Evolutionary conservation across 495 filamentous ascomycete species (phyloP), one percentile per base, ranked within the genome.

Genomic region (Gamarada debralockiae): DNA sequence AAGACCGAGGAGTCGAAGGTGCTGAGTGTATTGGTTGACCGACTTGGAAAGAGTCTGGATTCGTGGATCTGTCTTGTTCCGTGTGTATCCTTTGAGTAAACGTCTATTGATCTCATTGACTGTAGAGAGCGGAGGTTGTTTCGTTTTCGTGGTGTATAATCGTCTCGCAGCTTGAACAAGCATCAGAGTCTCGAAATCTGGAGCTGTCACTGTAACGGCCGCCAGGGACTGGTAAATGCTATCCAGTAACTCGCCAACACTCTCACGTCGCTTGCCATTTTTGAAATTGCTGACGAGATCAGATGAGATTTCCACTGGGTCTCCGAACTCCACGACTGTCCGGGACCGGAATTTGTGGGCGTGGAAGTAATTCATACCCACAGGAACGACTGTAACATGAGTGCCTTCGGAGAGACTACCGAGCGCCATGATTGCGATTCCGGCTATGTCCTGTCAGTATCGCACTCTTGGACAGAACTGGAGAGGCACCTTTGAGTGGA

Each of bases 281-380:
- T 82, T 85, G 72, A 89, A 97, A 67, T 86, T 77, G 22, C 95
- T 77, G 1, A 96, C 88, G 2, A 95, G 68, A 56, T 91, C 84
- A 20, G 66, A 66, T 1, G 88, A 83, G 3, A 96, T 79, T 50
- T 92, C 83, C 33, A 97, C 75, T 3, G 93, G 88, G 18, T 76
- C 81, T 18, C 93, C 92, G 63, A 97, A 97, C 59, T 97, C 92
- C 51, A 97, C 81, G 2, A 97, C 92, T 33, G 93, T 92, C 64
- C 93, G 79, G 34, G 92, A 97, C 8, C 93, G 84, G 70, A 97
- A 97, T 66, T 97, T 97, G 72, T 97, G 92, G 6, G 93, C 86
- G 67, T 96, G 91, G 71, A 97, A 97, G 69, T 97, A 97, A 63
- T 96, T 97, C 90, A 97, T 93, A 53, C 93, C 92, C 39, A 90